These are phyloP conservation scores for Botrytis cinerea DNA, from an alignment of 2,329 filamentous ascomycete genomes.

Conservation along the genomic window DNA sequence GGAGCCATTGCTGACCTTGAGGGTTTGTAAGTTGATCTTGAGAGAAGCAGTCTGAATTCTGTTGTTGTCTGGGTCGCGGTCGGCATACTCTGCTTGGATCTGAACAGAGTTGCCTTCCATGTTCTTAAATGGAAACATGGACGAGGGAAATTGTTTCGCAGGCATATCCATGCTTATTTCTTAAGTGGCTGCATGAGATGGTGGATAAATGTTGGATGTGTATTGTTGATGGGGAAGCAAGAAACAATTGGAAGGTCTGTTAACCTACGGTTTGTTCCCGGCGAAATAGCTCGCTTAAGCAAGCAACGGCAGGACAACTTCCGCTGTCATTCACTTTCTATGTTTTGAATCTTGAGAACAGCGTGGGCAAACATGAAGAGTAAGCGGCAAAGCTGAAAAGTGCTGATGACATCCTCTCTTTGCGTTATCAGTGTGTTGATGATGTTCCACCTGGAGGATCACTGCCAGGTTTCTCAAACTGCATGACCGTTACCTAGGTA, in stretches of 20 bases:
- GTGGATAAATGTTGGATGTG: neutral
- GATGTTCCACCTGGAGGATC: neutral
- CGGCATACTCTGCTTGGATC: neutral
- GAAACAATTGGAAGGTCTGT: neutral
- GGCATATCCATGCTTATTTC: neutral
- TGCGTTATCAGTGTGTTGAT: accelerated
- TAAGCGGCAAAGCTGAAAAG: accelerated
- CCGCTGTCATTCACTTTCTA: neutral
- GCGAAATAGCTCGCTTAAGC: neutral
- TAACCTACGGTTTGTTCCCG: neutral
- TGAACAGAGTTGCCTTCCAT: constrained; percentile 1
- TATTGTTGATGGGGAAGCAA: neutral
- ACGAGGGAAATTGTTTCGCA: neutral
- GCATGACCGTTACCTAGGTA: too few relatives aligned
- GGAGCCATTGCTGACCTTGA: neutral
- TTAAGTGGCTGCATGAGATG: neutral
- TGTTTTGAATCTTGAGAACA: neutral
- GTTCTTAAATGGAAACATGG: neutral
- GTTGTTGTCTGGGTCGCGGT: neutral
- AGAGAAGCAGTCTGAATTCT: neutral
- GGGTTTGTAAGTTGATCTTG: neutral
- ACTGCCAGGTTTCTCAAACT: too few relatives aligned
- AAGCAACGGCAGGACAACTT: neutral
- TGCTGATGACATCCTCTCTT: neutral
- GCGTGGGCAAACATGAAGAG: accelerated